Evolutionary conservation across 108 stramenopile species (phyloP).

Genomic region (Bacterosira constricta): DNA sequence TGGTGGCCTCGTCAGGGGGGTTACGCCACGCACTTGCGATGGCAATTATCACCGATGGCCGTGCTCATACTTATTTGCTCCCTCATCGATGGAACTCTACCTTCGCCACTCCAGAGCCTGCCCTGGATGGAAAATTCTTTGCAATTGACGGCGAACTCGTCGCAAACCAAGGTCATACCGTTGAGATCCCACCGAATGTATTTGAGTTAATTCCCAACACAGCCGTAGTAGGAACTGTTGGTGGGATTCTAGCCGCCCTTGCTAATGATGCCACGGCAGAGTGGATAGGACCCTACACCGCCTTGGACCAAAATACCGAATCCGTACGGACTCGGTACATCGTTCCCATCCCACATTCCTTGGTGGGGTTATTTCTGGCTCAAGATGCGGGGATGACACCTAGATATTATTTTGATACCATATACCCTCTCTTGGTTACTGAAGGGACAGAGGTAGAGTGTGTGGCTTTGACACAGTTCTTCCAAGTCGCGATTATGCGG

Average conservation of each 20-base stretch:
- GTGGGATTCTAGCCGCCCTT: background rate
- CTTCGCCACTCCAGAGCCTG: slow-evolving; percentile 3
- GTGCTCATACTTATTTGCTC: background rate
- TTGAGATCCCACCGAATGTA: background rate
- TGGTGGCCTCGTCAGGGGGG: background rate
- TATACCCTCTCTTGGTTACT: slow-evolving; percentile 5
- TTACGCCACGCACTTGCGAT: background rate
- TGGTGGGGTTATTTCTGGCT: slow-evolving; percentile 6
- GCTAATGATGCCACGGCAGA: background rate
- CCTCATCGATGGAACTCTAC: slow-evolving; percentile 34
- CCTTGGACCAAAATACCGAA: background rate
- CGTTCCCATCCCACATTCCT: slow-evolving; percentile 18
- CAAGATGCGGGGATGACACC: slow-evolving; percentile 6
- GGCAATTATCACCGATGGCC: background rate
- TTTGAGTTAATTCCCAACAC: background rate
- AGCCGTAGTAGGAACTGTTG: background rate
- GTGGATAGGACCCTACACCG: background rate
- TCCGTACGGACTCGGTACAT: slow-evolving; percentile 1
- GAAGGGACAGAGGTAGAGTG: slow-evolving; percentile 1
- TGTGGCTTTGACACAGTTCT: slow-evolving; percentile 8
- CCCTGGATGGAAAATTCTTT: slow-evolving; percentile 8
- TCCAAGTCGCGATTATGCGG: background rate
- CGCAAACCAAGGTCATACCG: background rate
- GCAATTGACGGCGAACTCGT: slow-evolving; percentile 6
- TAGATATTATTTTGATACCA: slow-evolving; percentile 1